phyloP scores from a whole-genome alignment of 495 filamentous ascomycete genomes.

The Hapsidospora chrysogenum region DNA sequence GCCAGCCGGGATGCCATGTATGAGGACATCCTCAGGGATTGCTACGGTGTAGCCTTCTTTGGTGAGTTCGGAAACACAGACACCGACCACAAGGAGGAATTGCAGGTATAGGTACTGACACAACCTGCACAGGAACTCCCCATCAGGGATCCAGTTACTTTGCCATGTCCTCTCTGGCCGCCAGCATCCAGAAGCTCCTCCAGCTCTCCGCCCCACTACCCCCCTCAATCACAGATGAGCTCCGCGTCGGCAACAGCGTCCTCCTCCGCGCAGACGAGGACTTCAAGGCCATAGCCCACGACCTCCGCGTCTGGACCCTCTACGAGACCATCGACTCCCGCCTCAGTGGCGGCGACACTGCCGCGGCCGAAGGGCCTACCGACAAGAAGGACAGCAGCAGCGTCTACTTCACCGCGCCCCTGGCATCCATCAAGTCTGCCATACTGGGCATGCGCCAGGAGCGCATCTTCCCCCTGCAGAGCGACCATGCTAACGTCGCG shows the following conservation, averaged over 20 bases:
- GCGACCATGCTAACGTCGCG: slow-evolving; percentile 39
- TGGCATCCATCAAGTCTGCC: slow-evolving; percentile 46
- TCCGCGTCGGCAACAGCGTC: slow-evolving; percentile 29
- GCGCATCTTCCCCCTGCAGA: slow-evolving; percentile 36
- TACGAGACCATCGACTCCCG: slow-evolving; percentile 47
- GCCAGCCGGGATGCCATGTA: slow-evolving; percentile 22
- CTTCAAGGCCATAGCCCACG: slow-evolving; percentile 41
- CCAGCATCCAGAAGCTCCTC: slow-evolving; percentile 36
- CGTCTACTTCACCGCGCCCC: slow-evolving; percentile 34
- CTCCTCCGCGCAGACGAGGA: slow-evolving; percentile 34
- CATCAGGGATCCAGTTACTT: slow-evolving; percentile 51
- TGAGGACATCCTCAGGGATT: slow-evolving; percentile 31
- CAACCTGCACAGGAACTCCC: slow-evolving; percentile 26
- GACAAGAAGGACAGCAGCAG: slow-evolving; percentile 7
- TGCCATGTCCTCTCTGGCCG: slow-evolving; percentile 36
- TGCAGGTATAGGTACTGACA: not conserved
- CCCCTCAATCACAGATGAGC: slow-evolving; percentile 25
- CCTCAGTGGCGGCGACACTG: slow-evolving; percentile 24
- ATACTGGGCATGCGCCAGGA: slow-evolving; percentile 37
- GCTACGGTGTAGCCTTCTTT: slow-evolving; percentile 46
- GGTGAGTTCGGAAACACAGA: slow-evolving; percentile 18
- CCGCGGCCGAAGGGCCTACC: slow-evolving; percentile 4
- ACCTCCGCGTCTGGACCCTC: slow-evolving; percentile 51
- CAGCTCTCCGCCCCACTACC: slow-evolving; percentile 38
- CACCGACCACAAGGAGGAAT: not conserved